A percentile compares a stretch with the other conserved stretches of the same genome.
phyloP scores from a whole-genome alignment of 1,139 yeast species.

The Entelexis sorbosivorans region DNA sequence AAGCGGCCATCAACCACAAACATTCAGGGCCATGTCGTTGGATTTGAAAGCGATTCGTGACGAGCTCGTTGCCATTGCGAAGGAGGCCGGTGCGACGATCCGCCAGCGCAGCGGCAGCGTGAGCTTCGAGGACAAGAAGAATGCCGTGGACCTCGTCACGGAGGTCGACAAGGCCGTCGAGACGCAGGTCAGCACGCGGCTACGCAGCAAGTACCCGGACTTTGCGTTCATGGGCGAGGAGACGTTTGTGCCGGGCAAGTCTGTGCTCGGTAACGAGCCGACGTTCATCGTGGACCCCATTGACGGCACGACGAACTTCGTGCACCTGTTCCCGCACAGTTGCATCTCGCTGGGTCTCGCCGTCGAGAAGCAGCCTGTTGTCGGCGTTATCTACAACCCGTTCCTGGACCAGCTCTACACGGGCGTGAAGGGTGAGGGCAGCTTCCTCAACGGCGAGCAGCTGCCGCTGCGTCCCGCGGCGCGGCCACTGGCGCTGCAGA shows the following conservation, averaged over 20 bases:
- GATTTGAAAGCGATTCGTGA: slow-evolving; percentile 32
- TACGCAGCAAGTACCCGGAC: slow-evolving; percentile 36
- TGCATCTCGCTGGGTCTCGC: slow-evolving; percentile 51
- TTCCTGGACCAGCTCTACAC: slow-evolving; percentile 40
- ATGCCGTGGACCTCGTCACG: slow-evolving; percentile 49
- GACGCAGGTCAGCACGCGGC: slow-evolving; percentile 34
- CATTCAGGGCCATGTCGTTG: slow-evolving; percentile 9
- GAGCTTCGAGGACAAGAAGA: slow-evolving; percentile 43
- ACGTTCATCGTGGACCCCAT: slow-evolving; percentile 54
- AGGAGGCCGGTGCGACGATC: slow-evolving; percentile 42
- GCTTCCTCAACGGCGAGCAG: slow-evolving; percentile 38
- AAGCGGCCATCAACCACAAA: too few species aligned
- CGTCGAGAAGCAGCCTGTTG: slow-evolving; percentile 39
- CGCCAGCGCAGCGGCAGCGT: slow-evolving; percentile 39
- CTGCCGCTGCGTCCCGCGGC: slow-evolving; percentile 34
- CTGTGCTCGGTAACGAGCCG: slow-evolving; percentile 41
- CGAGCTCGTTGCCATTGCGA: slow-evolving; percentile 41
- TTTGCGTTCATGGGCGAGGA: slow-evolving; percentile 51
- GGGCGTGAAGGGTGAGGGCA: slow-evolving; percentile 44
- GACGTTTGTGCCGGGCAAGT: slow-evolving; percentile 39
- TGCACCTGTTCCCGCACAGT: slow-evolving; percentile 48
- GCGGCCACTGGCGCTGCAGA: slow-evolving; percentile 35
- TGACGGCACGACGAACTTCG: slow-evolving; percentile 53
- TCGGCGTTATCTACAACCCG: slow-evolving; percentile 52
- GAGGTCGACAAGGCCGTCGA: slow-evolving; percentile 48